Evolutionary conservation across 2,329 filamentous ascomycete species (phyloP).

Genomic region (Ceratocystis colombiana): DNA sequence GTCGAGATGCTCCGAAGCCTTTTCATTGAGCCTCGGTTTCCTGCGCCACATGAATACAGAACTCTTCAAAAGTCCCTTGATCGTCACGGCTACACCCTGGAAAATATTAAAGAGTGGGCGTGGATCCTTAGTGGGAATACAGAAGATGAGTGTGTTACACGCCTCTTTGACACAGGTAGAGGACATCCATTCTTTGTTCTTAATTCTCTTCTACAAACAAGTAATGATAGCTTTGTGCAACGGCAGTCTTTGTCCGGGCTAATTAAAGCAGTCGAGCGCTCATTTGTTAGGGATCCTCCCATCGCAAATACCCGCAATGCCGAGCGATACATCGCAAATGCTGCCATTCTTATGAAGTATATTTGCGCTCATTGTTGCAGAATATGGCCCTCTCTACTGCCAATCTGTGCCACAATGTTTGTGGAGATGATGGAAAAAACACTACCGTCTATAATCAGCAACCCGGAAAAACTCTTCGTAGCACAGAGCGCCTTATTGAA

Average conservation of each 20-base stretch:
- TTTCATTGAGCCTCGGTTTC: neutral
- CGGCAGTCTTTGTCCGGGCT: conserved; percentile 18
- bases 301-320: neutral
- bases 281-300: conserved; percentile 17
- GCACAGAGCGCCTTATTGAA: conserved; percentile 34
- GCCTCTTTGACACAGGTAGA: conserved; percentile 2
- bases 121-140: conserved; percentile 17
- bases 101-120: conserved; percentile 21
- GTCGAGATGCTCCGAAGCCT: conserved; percentile 17
- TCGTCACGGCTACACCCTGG: conserved; percentile 5
- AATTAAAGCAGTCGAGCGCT: conserved; percentile 2
- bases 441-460: conserved; percentile 24
- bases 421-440: conserved; percentile 31
- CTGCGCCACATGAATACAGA: neutral
- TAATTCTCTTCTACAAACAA: conserved; percentile 19
- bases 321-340: conserved; percentile 10
- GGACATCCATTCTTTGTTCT: conserved; percentile 19
- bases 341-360: conserved; percentile 17
- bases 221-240: conserved; percentile 14
- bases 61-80: conserved; percentile 8
- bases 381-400: conserved; percentile 30
- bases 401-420: conserved; percentile 30
- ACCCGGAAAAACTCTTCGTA: conserved; percentile 27
- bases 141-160: conserved; percentile 20
- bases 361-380: conserved; percentile 26